Evolutionary conservation across 352 stramenopile genomes (phyloP).

Genomic region (Hyaloperonospora brassicae): DNA sequence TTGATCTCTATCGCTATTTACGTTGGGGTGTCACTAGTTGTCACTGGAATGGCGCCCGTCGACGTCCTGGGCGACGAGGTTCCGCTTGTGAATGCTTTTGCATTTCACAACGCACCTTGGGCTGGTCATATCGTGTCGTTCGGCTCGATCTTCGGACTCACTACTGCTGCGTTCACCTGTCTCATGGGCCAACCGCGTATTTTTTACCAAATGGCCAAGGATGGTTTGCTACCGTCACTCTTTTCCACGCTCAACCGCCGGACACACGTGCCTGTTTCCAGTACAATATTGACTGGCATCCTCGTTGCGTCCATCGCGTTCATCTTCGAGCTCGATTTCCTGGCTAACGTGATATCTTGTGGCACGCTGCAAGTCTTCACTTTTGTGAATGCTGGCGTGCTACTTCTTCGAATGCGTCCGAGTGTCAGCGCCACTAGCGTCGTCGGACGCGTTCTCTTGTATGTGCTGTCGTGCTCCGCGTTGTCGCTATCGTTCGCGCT

Average conservation of each 20-base stretch:
- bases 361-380: conserved; percentile 89
- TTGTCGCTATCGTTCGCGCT: conserved; percentile 65
- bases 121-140: conserved; percentile 82
- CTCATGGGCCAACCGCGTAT: conserved; percentile 89
- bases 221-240: conserved; percentile 59
- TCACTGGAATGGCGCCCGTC: conserved; percentile 82
- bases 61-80: conserved; percentile 64
- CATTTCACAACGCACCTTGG: conserved; percentile 62
- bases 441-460: conserved; percentile 43
- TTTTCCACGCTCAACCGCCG: conserved; percentile 54
- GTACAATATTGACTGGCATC: conserved; percentile 86
- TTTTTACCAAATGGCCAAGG: conserved; percentile 88
- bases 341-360: conserved; percentile 89
- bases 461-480: conserved; percentile 48
- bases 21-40: conserved; percentile 80
- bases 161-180: conserved; percentile 85
- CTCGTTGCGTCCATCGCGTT: conserved; percentile 76
- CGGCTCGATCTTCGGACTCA: conserved; percentile 89
- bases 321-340: conserved; percentile 85
- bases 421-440: conserved; percentile 34
- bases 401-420: conserved; percentile 67
- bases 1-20: conserved; percentile 89
- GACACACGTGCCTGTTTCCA: conserved; percentile 61
- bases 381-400: conserved; percentile 89
- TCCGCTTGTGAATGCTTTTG: conserved; percentile 80